Conservation (phyloP, 352 stramenopile species). For the Globisporangium paddicum region DNA sequence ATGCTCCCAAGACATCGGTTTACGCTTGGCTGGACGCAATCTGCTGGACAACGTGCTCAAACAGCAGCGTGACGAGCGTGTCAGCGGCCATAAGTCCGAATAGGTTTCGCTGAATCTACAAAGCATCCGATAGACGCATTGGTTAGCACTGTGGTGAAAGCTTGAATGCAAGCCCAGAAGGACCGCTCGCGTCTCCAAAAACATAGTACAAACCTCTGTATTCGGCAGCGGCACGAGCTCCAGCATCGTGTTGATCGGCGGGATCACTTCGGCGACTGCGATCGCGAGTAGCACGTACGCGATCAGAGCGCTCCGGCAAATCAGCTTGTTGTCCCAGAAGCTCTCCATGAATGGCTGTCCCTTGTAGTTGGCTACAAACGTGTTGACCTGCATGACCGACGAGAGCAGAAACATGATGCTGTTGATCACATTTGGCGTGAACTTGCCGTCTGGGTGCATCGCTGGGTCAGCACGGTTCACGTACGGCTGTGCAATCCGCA, state of each 20-base stretch:
- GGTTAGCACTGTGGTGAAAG: neutral
- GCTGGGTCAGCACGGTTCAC: constrained; percentile 54
- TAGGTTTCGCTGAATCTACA: constrained; percentile 34
- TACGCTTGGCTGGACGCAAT: constrained; percentile 7
- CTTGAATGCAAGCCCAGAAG: neutral
- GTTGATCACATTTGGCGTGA: constrained; percentile 94
- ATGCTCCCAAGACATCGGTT: neutral
- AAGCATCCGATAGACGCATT: neutral
- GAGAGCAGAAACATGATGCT: constrained; percentile 93
- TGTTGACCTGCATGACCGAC: constrained; percentile 55
- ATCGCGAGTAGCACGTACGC: constrained; percentile 26
- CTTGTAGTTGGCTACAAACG: constrained; percentile 52
- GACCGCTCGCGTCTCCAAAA: neutral
- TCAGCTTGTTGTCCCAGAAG: constrained; percentile 35
- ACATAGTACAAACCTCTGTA: constrained; percentile 18
- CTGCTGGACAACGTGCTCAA: constrained; percentile 31
- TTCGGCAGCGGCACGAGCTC: constrained; percentile 37
- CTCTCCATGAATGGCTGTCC: constrained; percentile 51
- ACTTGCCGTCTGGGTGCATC: constrained; percentile 74
- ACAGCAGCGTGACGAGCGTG: constrained; percentile 41
- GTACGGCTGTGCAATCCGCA: constrained; percentile 49
- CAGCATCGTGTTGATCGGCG: constrained; percentile 27
- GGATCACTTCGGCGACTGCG: constrained; percentile 25
- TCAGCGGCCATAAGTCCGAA: constrained; percentile 52
- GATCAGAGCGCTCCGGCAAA: constrained; percentile 25